Evolutionary conservation across 2,329 filamentous ascomycete genomes (phyloP).

Genomic region (Aspergillus persii): DNA sequence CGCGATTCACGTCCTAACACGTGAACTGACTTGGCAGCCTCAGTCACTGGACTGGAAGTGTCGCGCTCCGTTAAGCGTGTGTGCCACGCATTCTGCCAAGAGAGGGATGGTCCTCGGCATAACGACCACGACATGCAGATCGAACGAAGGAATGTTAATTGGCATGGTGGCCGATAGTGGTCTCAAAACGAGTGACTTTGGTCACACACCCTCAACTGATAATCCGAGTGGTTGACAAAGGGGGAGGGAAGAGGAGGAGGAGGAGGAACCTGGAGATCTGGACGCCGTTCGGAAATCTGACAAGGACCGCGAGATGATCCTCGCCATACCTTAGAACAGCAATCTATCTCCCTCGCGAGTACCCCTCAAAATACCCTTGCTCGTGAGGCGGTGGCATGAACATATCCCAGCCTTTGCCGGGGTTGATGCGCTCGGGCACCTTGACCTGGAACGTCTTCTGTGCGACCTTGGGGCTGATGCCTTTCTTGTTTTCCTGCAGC

Average conservation of each 20-base stretch:
- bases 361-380: constrained; percentile 1
- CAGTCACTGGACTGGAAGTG: background rate
- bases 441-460: constrained; percentile 31
- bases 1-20: background rate
- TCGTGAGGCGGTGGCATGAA: constrained; percentile 14
- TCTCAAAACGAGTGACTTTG: background rate
- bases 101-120: background rate
- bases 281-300: background rate
- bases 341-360: background rate
- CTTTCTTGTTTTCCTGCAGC: constrained; percentile 29
- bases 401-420: constrained; percentile 21
- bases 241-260: background rate
- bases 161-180: background rate
- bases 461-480: constrained; percentile 13
- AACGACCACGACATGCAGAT: background rate
- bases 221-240: background rate
- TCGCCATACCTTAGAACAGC: background rate
- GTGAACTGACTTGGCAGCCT: background rate
- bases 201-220: background rate
- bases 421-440: constrained; percentile 21
- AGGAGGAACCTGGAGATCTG: background rate
- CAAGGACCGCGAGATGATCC: background rate
- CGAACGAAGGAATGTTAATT: background rate
- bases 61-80: background rate
- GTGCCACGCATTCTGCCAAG: background rate